Evolutionary conservation across 2,329 filamentous ascomycete genomes (phyloP), one percentile per base, ranked within the genome.

Genomic region (Stemphylium vesicarium): DNA sequence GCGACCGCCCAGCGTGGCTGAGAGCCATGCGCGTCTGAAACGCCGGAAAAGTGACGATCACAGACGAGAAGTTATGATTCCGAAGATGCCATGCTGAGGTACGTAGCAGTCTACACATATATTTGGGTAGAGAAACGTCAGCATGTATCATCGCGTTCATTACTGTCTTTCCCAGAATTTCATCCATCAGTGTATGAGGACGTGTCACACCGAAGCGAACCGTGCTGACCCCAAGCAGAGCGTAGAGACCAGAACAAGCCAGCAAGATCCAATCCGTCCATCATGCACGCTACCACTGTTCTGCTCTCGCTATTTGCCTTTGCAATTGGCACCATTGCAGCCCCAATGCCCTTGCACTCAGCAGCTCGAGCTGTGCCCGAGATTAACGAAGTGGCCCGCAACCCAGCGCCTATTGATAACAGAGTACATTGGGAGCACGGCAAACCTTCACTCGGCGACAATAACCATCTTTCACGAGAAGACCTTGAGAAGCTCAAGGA

Each of bases 381-480:
- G 13, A 31, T 65, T 35, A 57, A 57, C 11, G 46, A 56, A 44
- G 48, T 63, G 11, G 61, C 59, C 31, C 59, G 62, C 15, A 59
- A 64, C 20, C 62, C 62, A 36, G 59, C 59, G 4, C 68, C 68
- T 1, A 57, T 67, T 20, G 49, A 61, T 26, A 29, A 46, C 13
- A 43, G 39, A 48, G 36, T 43, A 18, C 20, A 53, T 33, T 53
- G 57, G 42, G 42, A 49, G 11, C 32, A 53, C 20, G 53, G 42
- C 13, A 55, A 42, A 48, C 52, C 47, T 24, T 40, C 41, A 13
- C 31, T 51, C 12, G 26, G 22, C n/a, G 31, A 51, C 22, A 41
- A 32, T 12, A 40, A 24, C n/a, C 20, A 55, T 20, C 11, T 55
- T 5, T 51, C 31, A 3, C 24, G 29, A 16, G 47, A 55, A 10